Percentiles rank a stretch among this genome's conserved stretches.
These are phyloP conservation scores for Chaetomium olivaceum DNA, from an alignment of 2,329 filamentous ascomycete genomes.

Conservation along the genomic window DNA sequence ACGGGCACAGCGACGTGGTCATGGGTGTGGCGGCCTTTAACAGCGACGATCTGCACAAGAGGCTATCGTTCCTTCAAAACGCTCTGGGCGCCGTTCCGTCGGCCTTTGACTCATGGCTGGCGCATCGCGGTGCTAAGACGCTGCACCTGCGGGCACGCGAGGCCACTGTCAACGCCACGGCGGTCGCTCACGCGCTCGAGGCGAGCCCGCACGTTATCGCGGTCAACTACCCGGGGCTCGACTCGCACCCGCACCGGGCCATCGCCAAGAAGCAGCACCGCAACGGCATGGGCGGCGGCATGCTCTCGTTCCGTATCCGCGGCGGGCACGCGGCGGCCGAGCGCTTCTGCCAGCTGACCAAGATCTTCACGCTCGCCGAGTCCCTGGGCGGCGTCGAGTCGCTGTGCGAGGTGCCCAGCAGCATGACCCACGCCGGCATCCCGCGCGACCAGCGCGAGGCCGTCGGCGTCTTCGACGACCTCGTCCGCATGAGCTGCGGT, in stretches of 20 bases:
- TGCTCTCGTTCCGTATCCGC: constrained; percentile 93
- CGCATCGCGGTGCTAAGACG: constrained; percentile 94
- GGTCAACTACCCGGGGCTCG: constrained; percentile 93
- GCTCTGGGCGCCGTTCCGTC: constrained; percentile 94
- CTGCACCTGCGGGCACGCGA: constrained; percentile 89
- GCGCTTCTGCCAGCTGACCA: constrained; percentile 85
- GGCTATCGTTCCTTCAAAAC: constrained; percentile 90
- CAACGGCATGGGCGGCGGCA: constrained; percentile 90
- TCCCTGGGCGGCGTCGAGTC: constrained; percentile 85
- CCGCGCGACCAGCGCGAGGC: constrained; percentile 86
- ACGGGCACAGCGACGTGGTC: constrained; percentile 93
- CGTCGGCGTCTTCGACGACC: constrained; percentile 91
- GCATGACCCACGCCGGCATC: constrained; percentile 97
- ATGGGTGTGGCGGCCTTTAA: constrained; percentile 98
- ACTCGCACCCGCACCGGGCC: constrained; percentile 80
- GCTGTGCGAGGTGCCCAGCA: constrained; percentile 86
- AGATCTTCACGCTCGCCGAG: constrained; percentile 92
- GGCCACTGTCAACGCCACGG: constrained; percentile 76
- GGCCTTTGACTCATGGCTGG: constrained; percentile 96
- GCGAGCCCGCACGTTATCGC: constrained; percentile 77
- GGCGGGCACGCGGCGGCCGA: constrained; percentile 85
- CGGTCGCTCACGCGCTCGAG: constrained; percentile 75
- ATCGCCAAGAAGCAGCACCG: constrained; percentile 92
- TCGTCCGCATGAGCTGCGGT: constrained; percentile 90
- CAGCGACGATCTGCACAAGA: constrained; percentile 72